Evolutionary conservation across 345 rosid species (phyloP).

Genomic region (Melaleuca quinquenervia): DNA sequence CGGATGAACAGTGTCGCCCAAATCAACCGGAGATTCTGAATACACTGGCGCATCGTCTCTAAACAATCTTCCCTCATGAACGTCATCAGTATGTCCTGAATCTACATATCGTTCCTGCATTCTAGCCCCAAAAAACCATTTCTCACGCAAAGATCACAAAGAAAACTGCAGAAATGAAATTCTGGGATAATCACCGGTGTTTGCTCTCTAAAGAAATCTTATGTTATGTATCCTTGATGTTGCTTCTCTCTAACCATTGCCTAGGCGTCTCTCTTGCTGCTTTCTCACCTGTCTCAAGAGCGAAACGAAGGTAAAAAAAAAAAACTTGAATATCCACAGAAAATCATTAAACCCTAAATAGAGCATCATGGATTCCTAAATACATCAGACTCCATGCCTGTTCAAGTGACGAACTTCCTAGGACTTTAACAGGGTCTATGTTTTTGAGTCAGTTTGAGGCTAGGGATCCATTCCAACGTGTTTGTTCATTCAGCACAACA

Average conservation of each 20-base stretch:
- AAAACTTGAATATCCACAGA: background rate
- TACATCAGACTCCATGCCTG: background rate
- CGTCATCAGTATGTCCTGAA: background rate
- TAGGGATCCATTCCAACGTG: background rate
- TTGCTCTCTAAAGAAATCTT: background rate
- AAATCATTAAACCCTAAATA: background rate
- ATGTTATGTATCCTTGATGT: background rate
- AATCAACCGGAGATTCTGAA: background rate
- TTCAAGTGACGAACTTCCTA: background rate
- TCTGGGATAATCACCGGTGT: background rate
- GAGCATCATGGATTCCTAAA: background rate
- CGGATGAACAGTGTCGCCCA: background rate
- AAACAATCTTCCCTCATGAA: background rate
- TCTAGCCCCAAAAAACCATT: background rate
- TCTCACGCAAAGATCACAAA: background rate
- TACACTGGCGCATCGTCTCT: background rate
- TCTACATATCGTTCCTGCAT: background rate
- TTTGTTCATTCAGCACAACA: background rate
- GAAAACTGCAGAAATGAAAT: background rate
- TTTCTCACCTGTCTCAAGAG: background rate
- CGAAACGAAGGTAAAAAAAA: background rate
- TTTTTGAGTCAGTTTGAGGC: background rate
- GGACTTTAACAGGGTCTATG: background rate
- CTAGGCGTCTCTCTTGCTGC: background rate
- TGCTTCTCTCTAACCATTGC: background rate